Evolutionary conservation across 2,329 filamentous ascomycete genomes (phyloP).

Genomic region (Gnomoniopsis sp.): DNA sequence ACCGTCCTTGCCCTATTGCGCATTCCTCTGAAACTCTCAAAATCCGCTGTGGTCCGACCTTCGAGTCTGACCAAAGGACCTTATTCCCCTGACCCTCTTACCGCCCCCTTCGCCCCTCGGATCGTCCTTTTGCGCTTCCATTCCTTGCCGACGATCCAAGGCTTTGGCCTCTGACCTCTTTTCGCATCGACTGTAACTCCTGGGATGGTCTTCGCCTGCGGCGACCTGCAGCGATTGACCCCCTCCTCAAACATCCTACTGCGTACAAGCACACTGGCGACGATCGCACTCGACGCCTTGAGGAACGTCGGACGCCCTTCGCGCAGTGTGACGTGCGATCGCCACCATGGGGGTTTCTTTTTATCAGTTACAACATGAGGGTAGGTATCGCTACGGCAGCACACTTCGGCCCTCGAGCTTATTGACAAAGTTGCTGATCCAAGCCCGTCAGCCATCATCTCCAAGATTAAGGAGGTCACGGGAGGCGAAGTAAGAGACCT

Average conservation of each 20-base stretch:
- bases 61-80: not conserved
- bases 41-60: not conserved
- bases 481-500: constrained; percentile 67
- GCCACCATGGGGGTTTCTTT: constrained; percentile 78
- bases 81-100: not conserved
- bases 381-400: constrained; percentile 41
- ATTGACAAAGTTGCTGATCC: not conserved
- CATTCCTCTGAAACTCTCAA: not conserved
- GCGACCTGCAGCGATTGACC: not conserved
- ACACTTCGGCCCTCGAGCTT: not conserved
- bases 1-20: not conserved
- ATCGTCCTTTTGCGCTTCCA: too few species aligned
- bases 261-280: not conserved
- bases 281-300: not conserved
- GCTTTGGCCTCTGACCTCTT: not conserved
- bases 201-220: not conserved
- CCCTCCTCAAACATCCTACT: not conserved
- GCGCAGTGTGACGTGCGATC: constrained; percentile 21
- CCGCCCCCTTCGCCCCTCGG: constrained; percentile 20
- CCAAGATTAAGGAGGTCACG: constrained; percentile 73
- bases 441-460: constrained; percentile 59
- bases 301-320: constrained; percentile 6
- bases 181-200: not conserved
- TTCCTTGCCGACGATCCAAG: not conserved
- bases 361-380: constrained; percentile 77